Conservation (phyloP, 1,284 basidiomycete species). For the Porogramme epimiltina region DNA sequence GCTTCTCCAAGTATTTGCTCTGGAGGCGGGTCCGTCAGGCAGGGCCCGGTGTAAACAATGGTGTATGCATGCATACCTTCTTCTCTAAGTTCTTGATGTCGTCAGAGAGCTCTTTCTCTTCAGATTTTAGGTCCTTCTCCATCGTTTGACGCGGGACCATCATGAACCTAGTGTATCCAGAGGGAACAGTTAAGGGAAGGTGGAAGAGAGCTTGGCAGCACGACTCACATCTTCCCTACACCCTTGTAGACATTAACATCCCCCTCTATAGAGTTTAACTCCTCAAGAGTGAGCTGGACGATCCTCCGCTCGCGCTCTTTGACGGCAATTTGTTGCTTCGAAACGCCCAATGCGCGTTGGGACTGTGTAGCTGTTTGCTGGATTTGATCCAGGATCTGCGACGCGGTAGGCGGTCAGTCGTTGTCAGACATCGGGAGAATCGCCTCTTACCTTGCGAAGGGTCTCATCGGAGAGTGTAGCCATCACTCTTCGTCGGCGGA, state of each 20-base stretch:
- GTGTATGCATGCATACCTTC: constrained; percentile 60
- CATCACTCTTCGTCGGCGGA: constrained; percentile 44
- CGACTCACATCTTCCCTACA: constrained; percentile 86
- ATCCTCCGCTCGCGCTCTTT: constrained; percentile 89
- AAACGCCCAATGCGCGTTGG: constrained; percentile 72
- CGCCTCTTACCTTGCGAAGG: constrained; percentile 66
- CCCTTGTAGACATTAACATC: constrained; percentile 86
- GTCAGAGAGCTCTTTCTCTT: constrained; percentile 82
- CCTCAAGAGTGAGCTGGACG: constrained; percentile 83
- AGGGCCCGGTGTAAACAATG: too few relatives aligned
- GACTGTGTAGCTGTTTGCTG: constrained; percentile 84
- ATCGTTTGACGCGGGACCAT: constrained; percentile 81
- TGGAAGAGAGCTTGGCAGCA: background rate
- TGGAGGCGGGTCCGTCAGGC: constrained; percentile 40
- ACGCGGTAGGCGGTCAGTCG: background rate
- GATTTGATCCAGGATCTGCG: constrained; percentile 86
- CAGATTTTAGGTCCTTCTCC: constrained; percentile 70
- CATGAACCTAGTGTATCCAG: constrained; percentile 71
- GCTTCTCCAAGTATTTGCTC: constrained; percentile 90
- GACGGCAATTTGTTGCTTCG: constrained; percentile 69
- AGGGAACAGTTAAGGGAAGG: background rate
- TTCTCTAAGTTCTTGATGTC: constrained; percentile 81
- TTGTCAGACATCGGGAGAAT: background rate
- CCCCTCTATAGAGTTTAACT: constrained; percentile 64
- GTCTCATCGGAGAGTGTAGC: constrained; percentile 84